Conservation (phyloP, 768 basidiomycete genomes). For the Phylloporus scabripes region DNA sequence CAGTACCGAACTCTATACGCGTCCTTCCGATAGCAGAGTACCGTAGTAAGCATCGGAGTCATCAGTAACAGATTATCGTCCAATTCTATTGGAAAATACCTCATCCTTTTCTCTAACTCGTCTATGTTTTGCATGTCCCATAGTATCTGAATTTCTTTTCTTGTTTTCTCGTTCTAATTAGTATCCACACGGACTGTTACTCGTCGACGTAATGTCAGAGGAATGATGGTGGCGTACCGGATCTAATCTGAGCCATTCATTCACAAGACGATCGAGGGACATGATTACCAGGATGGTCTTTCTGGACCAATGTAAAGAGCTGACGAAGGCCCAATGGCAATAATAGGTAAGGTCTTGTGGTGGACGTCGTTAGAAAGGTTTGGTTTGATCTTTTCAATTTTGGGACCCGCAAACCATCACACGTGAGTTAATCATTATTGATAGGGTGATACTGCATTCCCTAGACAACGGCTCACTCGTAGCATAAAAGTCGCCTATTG, state of each 20-base stretch:
- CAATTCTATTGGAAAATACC: constrained; percentile 20
- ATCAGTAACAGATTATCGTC: neutral
- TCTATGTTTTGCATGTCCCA: constrained; percentile 24
- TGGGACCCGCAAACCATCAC: no score
- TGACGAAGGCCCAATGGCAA: neutral
- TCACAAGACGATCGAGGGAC: constrained; percentile 39
- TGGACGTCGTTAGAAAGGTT: neutral
- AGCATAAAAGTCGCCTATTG: no score
- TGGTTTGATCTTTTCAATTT: neutral
- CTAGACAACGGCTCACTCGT: no score
- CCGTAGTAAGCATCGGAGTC: neutral
- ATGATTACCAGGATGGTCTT: neutral
- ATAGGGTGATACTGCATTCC: no score
- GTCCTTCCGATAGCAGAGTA: constrained; percentile 33
- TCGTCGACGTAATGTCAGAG: neutral
- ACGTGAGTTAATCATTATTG: no score
- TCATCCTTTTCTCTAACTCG: constrained; percentile 41
- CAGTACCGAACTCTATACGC: constrained; percentile 85
- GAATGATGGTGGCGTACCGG: constrained; percentile 27
- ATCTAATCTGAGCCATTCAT: constrained; percentile 48
- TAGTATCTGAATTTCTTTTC: constrained; percentile 32
- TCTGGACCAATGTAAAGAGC: neutral
- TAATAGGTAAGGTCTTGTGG: neutral
- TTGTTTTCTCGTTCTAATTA: constrained; percentile 40
- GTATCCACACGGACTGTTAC: neutral